Evolutionary conservation across 768 basidiomycete genomes (phyloP).

Genomic region (Sporobolomyces phaffii): DNA sequence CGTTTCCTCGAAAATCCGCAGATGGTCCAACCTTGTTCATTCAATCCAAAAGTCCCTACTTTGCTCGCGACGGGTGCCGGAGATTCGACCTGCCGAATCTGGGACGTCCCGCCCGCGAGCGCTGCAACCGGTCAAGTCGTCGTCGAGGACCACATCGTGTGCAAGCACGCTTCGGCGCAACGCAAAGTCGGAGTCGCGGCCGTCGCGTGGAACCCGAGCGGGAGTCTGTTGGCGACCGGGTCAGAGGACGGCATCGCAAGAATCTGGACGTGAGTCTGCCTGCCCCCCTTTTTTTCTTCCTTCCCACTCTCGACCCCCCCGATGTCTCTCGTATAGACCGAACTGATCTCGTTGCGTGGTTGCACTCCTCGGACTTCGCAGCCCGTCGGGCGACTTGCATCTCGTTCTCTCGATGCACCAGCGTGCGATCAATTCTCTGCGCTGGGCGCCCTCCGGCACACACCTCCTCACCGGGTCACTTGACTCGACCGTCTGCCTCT

Average conservation of each 20-base stretch:
- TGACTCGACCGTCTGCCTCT: conserved; percentile 43
- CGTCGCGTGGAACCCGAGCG: conserved; percentile 40
- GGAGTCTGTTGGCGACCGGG: conserved; percentile 41
- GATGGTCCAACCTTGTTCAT: conserved; percentile 39
- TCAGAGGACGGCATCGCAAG: conserved; percentile 44
- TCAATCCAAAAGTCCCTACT: conserved; percentile 40
- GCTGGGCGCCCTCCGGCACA: conserved; percentile 41
- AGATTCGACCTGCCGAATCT: conserved; percentile 42
- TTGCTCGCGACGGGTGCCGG: conserved; percentile 40
- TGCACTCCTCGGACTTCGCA: neutral
- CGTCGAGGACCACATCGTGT: conserved; percentile 32
- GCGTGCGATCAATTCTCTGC: conserved; percentile 29
- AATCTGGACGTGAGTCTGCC: conserved; percentile 42
- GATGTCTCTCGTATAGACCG: neutral
- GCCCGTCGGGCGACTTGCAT: conserved; percentile 36
- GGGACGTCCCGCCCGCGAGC: conserved; percentile 37
- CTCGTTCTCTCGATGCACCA: conserved; percentile 42
- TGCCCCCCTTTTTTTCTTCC: neutral
- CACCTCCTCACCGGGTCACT: conserved; percentile 41
- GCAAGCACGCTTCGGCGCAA: conserved; percentile 38
- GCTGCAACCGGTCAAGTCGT: neutral
- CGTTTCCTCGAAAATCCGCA: no score
- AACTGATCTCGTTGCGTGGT: no score
- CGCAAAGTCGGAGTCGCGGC: conserved; percentile 34
- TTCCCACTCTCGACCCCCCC: neutral